Evolutionary conservation across 1,139 yeast genomes (phyloP), one percentile per base, ranked within the genome.

Genomic region (Lodderomyces parapsilosis): DNA sequence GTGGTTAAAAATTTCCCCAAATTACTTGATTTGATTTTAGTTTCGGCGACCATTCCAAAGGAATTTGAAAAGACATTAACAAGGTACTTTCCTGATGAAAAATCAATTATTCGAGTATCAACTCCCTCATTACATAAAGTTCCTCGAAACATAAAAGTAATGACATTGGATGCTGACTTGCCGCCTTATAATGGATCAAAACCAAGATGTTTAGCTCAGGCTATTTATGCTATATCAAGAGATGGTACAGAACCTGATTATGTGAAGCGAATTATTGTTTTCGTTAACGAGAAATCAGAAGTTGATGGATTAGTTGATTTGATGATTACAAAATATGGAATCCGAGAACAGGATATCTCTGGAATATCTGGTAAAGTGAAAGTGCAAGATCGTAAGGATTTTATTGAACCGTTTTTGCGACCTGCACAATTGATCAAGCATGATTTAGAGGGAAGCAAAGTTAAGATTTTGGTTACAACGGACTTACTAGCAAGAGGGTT

Each of bases 401-500:
- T 78, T 43, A 73, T 91, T 24, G 65, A 71, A 32, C 81, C 81
- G 11, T 91, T 91, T 55, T 65, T 87, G 17, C 63, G 68, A 13
- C 83, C 89, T 1, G 84, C 84, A 2, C 69, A 68, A 43, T 62
- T 62, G 39, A 44, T 78, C 2, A 66, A 58, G 17, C 55, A 58
- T 15, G 66, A 59, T 39, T 49, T 50, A 1, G 63, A 62, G 34
- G 53, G 49, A 15, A 58, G 67, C 40, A 63, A 62, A 43, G 56
- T 66, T 15, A 84, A 84, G 54, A 85, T 93, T 0, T 69, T 93
- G 36, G 81, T 93, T 1, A 86, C 96, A n/a, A 90, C 98, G 0
- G 99, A 93, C 63, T 71, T 93, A 38, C 70, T 88, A 50, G 94
- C 97, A 1, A 74, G 99, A 56, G 99, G 99, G 1, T 68, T 93